phyloP scores from a whole-genome alignment of 768 basidiomycete species.

The Lentinula lateritia region DNA sequence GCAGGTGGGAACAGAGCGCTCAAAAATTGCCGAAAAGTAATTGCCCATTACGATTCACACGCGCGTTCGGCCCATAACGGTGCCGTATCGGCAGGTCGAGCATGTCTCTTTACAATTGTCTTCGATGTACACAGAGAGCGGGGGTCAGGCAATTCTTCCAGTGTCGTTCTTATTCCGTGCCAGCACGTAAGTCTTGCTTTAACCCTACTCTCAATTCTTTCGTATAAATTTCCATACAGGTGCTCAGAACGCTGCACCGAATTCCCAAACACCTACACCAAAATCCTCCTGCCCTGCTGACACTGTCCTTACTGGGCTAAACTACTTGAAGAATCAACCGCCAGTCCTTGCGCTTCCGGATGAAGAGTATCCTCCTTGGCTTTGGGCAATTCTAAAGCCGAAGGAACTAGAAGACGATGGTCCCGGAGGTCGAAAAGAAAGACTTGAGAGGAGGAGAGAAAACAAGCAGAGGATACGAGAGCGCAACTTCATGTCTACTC shows the following conservation, averaged over 20 bases:
- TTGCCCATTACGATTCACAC: neutral
- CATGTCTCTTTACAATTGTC: neutral
- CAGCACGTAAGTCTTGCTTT: neutral
- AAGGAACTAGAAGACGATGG: conserved; percentile 42
- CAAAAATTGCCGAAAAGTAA: neutral
- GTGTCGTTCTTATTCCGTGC: neutral
- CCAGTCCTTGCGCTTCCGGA: conserved; percentile 75
- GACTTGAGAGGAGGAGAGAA: conserved; percentile 48
- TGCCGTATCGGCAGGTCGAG: neutral
- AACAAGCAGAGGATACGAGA: conserved; percentile 74
- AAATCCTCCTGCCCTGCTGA: conserved; percentile 65
- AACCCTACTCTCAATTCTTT: neutral
- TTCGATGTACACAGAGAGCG: neutral
- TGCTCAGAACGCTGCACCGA: conserved; percentile 8
- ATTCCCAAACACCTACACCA: conserved; percentile 15
- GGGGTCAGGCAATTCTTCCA: neutral
- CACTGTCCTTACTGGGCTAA: conserved; percentile 73
- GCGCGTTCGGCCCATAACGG: neutral
- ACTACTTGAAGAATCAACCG: conserved; percentile 78
- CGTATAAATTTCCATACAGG: conserved; percentile 2
- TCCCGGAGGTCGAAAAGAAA: conserved; percentile 23
- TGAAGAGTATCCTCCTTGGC: conserved; percentile 83
- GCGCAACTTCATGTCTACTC: conserved; percentile 81
- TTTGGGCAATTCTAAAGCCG: conserved; percentile 73
- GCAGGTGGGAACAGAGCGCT: neutral